A percentile compares a stretch with the other conserved stretches of the same genome.
phyloP scores from a whole-genome alignment of 495 filamentous ascomycete genomes.

The Clavariopsis aquatica region DNA sequence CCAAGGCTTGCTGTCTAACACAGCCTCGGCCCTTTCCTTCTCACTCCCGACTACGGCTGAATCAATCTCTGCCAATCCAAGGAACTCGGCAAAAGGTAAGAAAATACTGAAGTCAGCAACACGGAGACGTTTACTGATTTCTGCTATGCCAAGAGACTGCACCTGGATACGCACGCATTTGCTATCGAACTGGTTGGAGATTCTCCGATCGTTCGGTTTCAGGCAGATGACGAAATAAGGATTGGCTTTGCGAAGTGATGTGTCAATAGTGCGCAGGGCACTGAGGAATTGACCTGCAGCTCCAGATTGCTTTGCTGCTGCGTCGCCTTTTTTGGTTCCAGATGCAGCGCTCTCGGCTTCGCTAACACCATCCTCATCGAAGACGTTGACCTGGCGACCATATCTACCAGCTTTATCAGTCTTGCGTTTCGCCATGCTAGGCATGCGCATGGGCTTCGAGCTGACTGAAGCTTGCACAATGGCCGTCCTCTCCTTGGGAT shows the following conservation, averaged over 20 bases:
- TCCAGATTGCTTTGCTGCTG: conserved; percentile 64
- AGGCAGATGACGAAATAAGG: conserved; percentile 96
- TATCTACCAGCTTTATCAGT: conserved; percentile 54
- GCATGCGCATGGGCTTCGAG: conserved; percentile 87
- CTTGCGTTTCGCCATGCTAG: conserved; percentile 83
- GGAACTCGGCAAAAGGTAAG: conserved; percentile 91
- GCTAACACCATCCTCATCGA: conserved; percentile 56
- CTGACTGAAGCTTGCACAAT: conserved; percentile 96
- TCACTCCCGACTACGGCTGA: conserved; percentile 86
- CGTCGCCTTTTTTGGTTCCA: conserved; percentile 13
- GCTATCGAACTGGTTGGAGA: conserved; percentile 98
- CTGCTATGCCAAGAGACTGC: conserved; percentile 93
- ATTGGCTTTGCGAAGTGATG: conserved; percentile 80
- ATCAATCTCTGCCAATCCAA: conserved; percentile 82
- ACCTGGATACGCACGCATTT: conserved; percentile 95
- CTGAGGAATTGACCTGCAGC: conserved; percentile 90
- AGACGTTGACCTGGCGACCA: conserved; percentile 35
- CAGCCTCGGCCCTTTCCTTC: conserved; percentile 83
- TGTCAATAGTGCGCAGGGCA: conserved; percentile 83
- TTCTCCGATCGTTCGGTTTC: conserved; percentile 95
- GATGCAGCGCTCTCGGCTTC: conserved; percentile 49
- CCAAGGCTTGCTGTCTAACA: conserved; percentile 88
- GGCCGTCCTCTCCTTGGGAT: conserved; percentile 84
- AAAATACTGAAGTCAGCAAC: conserved; percentile 96
- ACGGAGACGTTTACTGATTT: conserved; percentile 88